Evolutionary conservation across 768 basidiomycete genomes (phyloP), one percentile per base, ranked within the genome.

Genomic region (Amanita inopinata): DNA sequence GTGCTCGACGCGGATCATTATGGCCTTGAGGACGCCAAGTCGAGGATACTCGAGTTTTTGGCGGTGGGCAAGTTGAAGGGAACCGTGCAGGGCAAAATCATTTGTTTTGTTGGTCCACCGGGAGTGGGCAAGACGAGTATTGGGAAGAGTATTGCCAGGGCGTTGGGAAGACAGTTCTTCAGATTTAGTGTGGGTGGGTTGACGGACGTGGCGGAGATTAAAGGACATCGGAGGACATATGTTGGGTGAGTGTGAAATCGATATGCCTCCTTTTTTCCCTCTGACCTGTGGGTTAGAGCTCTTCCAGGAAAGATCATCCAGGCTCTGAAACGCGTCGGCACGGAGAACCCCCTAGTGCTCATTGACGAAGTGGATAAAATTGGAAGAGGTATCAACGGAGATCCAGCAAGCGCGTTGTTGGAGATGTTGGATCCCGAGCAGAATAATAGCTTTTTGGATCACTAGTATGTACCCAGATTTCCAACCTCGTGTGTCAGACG

Each of bases 331-430:
- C 78, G 90, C 25, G 89, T 93, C 18, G 87, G 88, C 9, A 91
- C 88, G 11, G 90, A 93, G 62, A 96, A 96, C 56, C 92, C 92
- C 0, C 70, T 97, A 11, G 89, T 97, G 9, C 63, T 97, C 32
- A 94, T 94, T 46, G 92, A 97, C 51, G 92, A 97, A 58, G 85
- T 97, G 11, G 92, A 97, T 64, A 97, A 96, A 69, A 90, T 96
- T 45, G 88, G 89, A 12, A 69, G 87, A 28, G 91, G 90, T 0
- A 77, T 83, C 48, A 93, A 93, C 52, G 92, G 92, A 0, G 92
- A 97, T 58, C 92, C 92, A 8, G 78, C 89, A 0, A 90, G 88
- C 51, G 92, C 92, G 0, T 57, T 97, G 37, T 60, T 93, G 36
- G 92, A 94, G 64, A 91, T 93, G 89, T 65, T 94, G 36, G 89